Evolutionary conservation across 176 grass and related monocot genomes (phyloP).

Genomic region (Raddia distichophylla): DNA sequence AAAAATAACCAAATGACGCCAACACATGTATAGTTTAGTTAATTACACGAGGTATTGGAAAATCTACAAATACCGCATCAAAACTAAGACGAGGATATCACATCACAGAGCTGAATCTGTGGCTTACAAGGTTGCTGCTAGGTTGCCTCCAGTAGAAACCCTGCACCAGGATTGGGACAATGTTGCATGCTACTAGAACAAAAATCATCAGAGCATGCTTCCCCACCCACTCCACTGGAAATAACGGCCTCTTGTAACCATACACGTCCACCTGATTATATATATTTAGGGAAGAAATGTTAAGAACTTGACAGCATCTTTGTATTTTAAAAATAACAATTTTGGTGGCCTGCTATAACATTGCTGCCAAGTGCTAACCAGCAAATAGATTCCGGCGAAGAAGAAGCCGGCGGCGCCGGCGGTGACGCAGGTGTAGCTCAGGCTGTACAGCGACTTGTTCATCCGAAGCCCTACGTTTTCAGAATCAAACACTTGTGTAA

Average conservation of each 20-base stretch:
- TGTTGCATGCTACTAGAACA: conserved; percentile 70
- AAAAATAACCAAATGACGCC: no score
- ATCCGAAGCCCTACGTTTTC: conserved; percentile 53
- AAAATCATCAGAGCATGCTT: conserved; percentile 77
- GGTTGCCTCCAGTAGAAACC: conserved; percentile 73
- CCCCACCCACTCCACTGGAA: conserved; percentile 75
- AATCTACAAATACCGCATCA: no score
- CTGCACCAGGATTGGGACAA: conserved; percentile 61
- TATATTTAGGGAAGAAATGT: neutral
- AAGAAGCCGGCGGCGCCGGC: conserved; percentile 63
- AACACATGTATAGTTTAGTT: no score
- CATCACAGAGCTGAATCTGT: neutral
- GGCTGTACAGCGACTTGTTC: conserved; percentile 78
- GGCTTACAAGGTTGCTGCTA: conserved; percentile 67
- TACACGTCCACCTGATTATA: conserved; percentile 67
- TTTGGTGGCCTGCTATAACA: neutral
- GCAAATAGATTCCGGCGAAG: conserved; percentile 60
- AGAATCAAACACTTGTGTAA: neutral
- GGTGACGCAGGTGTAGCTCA: conserved; percentile 77
- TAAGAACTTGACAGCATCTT: no score
- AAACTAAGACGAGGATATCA: no score
- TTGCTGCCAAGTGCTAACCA: conserved; percentile 68
- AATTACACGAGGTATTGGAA: no score
- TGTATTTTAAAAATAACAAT: no score
- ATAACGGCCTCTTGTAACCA: conserved; percentile 51